Base-by-base conservation (phyloP, 164 flowering plant genomes). In the Stephania yunnanensis region DNA sequence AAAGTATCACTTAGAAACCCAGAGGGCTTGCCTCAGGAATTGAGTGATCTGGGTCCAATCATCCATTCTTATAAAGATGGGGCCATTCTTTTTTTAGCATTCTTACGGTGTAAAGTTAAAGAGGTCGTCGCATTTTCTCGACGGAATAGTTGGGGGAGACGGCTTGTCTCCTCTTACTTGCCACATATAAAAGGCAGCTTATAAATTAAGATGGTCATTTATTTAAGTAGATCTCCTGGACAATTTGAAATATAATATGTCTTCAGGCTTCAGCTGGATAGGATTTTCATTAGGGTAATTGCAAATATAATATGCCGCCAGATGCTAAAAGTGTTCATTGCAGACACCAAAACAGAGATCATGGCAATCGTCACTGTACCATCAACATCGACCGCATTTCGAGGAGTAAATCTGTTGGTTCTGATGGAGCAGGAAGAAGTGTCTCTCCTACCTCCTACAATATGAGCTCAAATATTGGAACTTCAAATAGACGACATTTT, bases 341-440 rank as follows among this genome's bases (percentile, higher is more conserved):
- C 82, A 89, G 91, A 75, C 74, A 78, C 77, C 88, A 71, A 19
- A 42, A 70, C 76, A 84, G 74, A 82, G 78, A 71, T 82, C 86
- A 22, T 64, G 81, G 83, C 86, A 79, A 79, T 53, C 78, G 64
- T 65, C 22, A 36, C 69, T 36, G 86, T 72, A 15, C 25, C 74
- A 15, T 31, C 74, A 71, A 75, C 82, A 4, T 83, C 85, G 80
- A 80, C 70, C 76, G 84, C 71, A n/a, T n/a, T n/a, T 78, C 70
- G 6, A 81, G 84, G 80, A 80, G 86, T 76, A 79, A 69, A 5
- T 85, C 88, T 19, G 31, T 75, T 17, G 73, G 78, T 73, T 78
- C 84, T 46, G 78, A 83, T 74, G 85, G 84, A 36, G 25, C 46
- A 65, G 66, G 69, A 66, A 78, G 85, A 79, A 86, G 84, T 75